Evolutionary conservation across 495 filamentous ascomycete genomes (phyloP).

Genomic region (Durotheca rogersii): DNA sequence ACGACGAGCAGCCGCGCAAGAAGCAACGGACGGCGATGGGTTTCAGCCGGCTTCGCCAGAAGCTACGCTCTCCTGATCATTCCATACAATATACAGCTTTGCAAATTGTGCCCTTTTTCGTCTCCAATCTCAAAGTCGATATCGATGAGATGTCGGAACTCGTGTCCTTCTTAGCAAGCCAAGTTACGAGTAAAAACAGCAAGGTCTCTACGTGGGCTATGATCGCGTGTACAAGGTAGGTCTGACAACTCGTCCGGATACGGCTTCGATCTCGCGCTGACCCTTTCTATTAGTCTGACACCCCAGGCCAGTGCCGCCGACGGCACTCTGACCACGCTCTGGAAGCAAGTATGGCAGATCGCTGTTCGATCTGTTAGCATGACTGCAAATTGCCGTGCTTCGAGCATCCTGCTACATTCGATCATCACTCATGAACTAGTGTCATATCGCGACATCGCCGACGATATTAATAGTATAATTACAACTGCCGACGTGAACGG

Average conservation of each 20-base stretch:
- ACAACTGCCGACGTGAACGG: slow-evolving; percentile 76
- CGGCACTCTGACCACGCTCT: slow-evolving; percentile 41
- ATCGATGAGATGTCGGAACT: slow-evolving; percentile 44
- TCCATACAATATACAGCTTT: slow-evolving; percentile 64
- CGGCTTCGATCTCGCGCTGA: slow-evolving; percentile 18
- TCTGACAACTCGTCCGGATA: not conserved
- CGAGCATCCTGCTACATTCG: slow-evolving; percentile 71
- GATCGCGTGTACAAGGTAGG: slow-evolving; percentile 62
- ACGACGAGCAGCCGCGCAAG: slow-evolving; percentile 58
- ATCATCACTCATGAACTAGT: slow-evolving; percentile 65
- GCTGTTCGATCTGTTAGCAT: slow-evolving; percentile 69
- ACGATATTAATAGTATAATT: slow-evolving; percentile 67
- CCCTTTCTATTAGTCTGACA: slow-evolving; percentile 25
- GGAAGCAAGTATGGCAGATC: slow-evolving; percentile 76
- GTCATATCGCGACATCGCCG: slow-evolving; percentile 60
- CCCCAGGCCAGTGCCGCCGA: slow-evolving; percentile 25
- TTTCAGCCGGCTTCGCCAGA: slow-evolving; percentile 62
- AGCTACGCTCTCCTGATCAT: slow-evolving; percentile 56
- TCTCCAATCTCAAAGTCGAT: slow-evolving; percentile 35
- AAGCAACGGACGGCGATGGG: slow-evolving; percentile 58
- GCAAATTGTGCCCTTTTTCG: slow-evolving; percentile 76
- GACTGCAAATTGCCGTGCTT: slow-evolving; percentile 69
- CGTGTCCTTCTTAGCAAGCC: slow-evolving; percentile 38
- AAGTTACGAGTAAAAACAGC: slow-evolving; percentile 41
- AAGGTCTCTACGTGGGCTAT: slow-evolving; percentile 53